These are phyloP conservation scores for Yamadazyma takamatsuzukensis DNA, from an alignment of 805 yeast species.

Conservation along the genomic window DNA sequence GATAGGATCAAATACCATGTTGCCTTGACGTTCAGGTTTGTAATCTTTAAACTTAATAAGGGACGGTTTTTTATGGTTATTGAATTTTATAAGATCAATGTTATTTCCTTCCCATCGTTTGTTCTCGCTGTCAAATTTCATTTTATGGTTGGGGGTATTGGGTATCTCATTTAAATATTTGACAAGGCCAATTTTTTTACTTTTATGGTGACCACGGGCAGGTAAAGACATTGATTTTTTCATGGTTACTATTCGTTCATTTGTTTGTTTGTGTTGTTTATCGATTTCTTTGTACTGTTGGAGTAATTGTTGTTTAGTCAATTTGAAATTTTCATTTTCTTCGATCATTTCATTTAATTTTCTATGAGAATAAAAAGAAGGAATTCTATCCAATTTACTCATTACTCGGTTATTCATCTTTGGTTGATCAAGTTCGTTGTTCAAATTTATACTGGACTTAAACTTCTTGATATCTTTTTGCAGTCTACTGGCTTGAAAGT, in stretches of 20 bases:
- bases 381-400: slow-evolving; percentile 37
- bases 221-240: slow-evolving; percentile 11
- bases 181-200: slow-evolving; percentile 27
- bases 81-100: slow-evolving; percentile 51
- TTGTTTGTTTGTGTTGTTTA: slow-evolving; percentile 12
- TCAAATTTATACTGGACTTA: slow-evolving; percentile 32
- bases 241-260: slow-evolving; percentile 9
- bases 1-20: slow-evolving; percentile 60
- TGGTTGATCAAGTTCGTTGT: slow-evolving; percentile 11
- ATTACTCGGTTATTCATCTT: slow-evolving; percentile 33
- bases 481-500: slow-evolving; percentile 5
- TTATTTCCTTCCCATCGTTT: slow-evolving; percentile 67
- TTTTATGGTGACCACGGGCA: slow-evolving; percentile 4
- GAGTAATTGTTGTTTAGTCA: slow-evolving; percentile 25
- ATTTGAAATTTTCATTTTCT: slow-evolving; percentile 10
- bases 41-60: slow-evolving; percentile 30
- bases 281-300: slow-evolving; percentile 28
- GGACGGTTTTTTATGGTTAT: slow-evolving; percentile 34
- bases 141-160: slow-evolving; percentile 21
- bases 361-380: slow-evolving; percentile 30
- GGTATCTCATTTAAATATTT: slow-evolving; percentile 24
- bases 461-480: slow-evolving; percentile 20
- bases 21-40: slow-evolving; percentile 17
- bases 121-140: slow-evolving; percentile 52
- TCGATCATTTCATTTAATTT: slow-evolving; percentile 14